Percentiles rank a stretch among this genome's conserved stretches.
These are phyloP conservation scores for Globisporangium okanoganense DNA, from an alignment of 352 stramenopile species.

Conservation along the genomic window DNA sequence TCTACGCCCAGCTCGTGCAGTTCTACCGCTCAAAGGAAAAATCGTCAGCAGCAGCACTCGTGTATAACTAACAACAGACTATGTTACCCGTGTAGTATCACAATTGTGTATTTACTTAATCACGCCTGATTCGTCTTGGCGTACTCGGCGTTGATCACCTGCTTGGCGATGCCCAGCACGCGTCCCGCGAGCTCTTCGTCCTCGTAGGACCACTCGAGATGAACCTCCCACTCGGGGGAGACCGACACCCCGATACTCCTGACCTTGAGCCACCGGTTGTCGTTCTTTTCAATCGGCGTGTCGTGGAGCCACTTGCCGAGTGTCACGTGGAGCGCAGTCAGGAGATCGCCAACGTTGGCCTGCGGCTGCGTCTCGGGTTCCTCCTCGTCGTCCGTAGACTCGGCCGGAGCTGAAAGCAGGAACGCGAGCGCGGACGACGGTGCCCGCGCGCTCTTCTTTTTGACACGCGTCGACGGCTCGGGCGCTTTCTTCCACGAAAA, in stretches of 20 bases:
- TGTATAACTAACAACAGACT: constrained; percentile 11
- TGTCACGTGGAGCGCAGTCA: constrained; percentile 36
- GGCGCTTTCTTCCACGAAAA: constrained; percentile 82
- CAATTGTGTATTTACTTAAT: not conserved
- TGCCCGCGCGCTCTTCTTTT: constrained; percentile 65
- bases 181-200: constrained; percentile 82
- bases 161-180: constrained; percentile 78
- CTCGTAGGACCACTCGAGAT: constrained; percentile 82
- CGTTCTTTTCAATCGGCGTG: constrained; percentile 50
- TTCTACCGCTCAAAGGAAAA: constrained; percentile 66
- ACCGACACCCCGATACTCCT: constrained; percentile 61
- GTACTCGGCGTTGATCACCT: constrained; percentile 70
- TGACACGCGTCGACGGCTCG: constrained; percentile 51
- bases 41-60: not conserved
- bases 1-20: constrained; percentile 71
- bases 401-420: constrained; percentile 61
- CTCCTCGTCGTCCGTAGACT: constrained; percentile 76
- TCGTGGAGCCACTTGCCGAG: constrained; percentile 68
- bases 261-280: constrained; percentile 74
- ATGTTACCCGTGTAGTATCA: not conserved
- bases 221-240: constrained; percentile 73
- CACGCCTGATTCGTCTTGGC: constrained; percentile 20
- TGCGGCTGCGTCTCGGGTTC: constrained; percentile 62
- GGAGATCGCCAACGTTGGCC: constrained; percentile 49
- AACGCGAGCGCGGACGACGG: constrained; percentile 75